phyloP scores from a whole-genome alignment of 441 rosid genomes.

The Brassica balearica region DNA sequence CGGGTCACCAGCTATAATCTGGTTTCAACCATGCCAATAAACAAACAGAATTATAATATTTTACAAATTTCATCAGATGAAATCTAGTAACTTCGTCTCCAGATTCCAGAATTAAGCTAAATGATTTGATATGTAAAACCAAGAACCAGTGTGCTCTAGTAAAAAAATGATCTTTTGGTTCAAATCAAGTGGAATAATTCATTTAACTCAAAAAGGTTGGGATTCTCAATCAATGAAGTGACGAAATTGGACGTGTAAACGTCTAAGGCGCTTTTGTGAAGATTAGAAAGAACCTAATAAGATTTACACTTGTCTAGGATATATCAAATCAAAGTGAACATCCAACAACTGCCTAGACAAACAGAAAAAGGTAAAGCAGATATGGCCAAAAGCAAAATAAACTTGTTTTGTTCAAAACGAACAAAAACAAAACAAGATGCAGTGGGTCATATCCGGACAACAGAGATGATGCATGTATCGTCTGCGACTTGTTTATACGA shows the following conservation, averaged over 20 bases:
- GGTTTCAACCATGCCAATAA: conserved; percentile 44
- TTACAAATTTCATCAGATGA: not conserved
- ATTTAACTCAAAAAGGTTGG: not conserved
- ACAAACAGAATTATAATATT: not conserved
- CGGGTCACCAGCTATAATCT: conserved; percentile 97
- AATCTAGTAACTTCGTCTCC: not conserved
- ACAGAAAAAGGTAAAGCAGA: conserved; percentile 28
- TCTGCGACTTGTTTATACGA: conserved; percentile 5
- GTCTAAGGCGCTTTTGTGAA: conserved; percentile 43
- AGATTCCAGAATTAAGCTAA: conserved; percentile 16
- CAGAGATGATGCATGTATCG: conserved; percentile 23
- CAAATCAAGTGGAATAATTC: not conserved
- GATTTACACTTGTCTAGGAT: conserved; percentile 36
- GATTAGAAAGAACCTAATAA: conserved; percentile 35
- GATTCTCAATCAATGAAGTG: conserved; percentile 44
- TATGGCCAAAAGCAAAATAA: conserved; percentile 20
- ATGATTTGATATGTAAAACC: conserved; percentile 5
- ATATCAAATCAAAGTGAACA: conserved; percentile 40
- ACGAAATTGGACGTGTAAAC: conserved; percentile 47
- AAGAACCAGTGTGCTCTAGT: conserved; percentile 15
- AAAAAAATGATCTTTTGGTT: not conserved
- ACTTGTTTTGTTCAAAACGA: conserved; percentile 27
- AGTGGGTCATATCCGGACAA: conserved; percentile 32
- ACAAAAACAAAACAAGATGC: conserved; percentile 26
- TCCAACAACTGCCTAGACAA: conserved; percentile 37